Percentiles rank a stretch among this genome's conserved stretches.
Conservation (phyloP, 352 stramenopile species). For the Thalassiosira pacifica region DNA sequence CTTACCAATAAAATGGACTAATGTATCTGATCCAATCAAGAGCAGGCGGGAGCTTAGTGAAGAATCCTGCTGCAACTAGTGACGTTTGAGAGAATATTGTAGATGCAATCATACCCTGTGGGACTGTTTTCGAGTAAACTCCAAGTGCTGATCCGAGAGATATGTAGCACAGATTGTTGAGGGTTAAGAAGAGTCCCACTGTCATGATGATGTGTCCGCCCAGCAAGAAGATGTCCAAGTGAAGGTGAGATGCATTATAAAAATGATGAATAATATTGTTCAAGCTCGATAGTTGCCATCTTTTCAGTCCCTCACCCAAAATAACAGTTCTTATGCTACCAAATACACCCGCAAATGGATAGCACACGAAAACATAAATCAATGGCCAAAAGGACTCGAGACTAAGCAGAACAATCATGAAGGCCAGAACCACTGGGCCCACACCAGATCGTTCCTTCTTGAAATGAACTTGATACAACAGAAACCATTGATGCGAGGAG, state of each 20-base stretch:
- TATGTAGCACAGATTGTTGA: conserved; percentile 50
- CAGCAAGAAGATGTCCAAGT: neutral
- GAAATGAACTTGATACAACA: conserved; percentile 9
- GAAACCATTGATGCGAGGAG: conserved; percentile 10
- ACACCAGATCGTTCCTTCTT: conserved; percentile 14
- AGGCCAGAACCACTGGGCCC: neutral
- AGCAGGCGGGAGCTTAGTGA: conserved; percentile 26
- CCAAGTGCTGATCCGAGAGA: conserved; percentile 31
- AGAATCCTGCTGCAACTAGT: conserved; percentile 41
- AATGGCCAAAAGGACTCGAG: conserved; percentile 40
- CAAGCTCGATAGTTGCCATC: too few relatives aligned
- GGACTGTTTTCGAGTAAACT: conserved; percentile 18
- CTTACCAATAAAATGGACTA: conserved; percentile 40
- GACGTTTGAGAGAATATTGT: conserved; percentile 40
- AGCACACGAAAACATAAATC: conserved; percentile 43
- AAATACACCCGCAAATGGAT: conserved; percentile 35
- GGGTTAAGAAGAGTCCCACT: conserved; percentile 12
- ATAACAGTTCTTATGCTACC: conserved; percentile 27
- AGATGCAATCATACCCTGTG: conserved; percentile 36
- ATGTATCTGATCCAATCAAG: conserved; percentile 48
- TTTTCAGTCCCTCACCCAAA: conserved; percentile 6
- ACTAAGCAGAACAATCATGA: conserved; percentile 2
- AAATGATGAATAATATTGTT: neutral
- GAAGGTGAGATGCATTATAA: neutral
- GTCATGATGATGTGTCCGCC: neutral